Evolutionary conservation across 2,329 filamentous ascomycete genomes (phyloP).

Genomic region (Xylaria sp.): DNA sequence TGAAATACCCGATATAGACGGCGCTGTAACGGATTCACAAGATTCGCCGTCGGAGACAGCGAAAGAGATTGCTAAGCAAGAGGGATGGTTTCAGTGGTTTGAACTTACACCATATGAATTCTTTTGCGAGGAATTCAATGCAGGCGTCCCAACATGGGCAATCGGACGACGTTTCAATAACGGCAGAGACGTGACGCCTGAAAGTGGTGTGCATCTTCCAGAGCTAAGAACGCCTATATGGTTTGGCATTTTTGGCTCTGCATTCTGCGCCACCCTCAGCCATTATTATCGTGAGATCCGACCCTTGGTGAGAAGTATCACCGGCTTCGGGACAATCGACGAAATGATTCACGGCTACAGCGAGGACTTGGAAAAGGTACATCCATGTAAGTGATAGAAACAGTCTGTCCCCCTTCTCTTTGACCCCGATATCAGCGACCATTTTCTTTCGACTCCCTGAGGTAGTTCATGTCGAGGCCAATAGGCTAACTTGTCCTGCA

Average conservation of each 20-base stretch:
- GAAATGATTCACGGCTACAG: constrained; percentile 84
- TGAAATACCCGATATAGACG: constrained; percentile 80
- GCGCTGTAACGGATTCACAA: constrained; percentile 52
- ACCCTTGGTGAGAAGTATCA: constrained; percentile 79
- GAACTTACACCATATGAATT: constrained; percentile 95
- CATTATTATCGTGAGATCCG: constrained; percentile 96
- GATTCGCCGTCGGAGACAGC: constrained; percentile 57
- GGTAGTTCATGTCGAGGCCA: neutral
- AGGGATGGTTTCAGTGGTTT: constrained; percentile 98
- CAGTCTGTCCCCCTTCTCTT: neutral
- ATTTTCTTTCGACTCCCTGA: neutral
- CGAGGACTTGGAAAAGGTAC: constrained; percentile 87
- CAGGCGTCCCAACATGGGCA: constrained; percentile 95
- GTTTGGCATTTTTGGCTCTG: constrained; percentile 95
- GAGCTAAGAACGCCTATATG: constrained; percentile 86
- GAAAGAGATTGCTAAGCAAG: constrained; percentile 66
- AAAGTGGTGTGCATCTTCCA: constrained; percentile 77
- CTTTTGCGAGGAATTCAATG: constrained; percentile 90
- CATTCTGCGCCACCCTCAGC: constrained; percentile 93
- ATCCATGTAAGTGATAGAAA: constrained; percentile 67
- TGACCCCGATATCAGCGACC: neutral
- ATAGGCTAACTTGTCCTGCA: constrained; percentile 18
- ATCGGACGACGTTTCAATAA: constrained; percentile 83
- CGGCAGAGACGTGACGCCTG: constrained; percentile 73
- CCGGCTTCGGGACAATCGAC: constrained; percentile 81